Evolutionary conservation across 164 flowering plant species (phyloP).

Genomic region (Dillenia turbinata): DNA sequence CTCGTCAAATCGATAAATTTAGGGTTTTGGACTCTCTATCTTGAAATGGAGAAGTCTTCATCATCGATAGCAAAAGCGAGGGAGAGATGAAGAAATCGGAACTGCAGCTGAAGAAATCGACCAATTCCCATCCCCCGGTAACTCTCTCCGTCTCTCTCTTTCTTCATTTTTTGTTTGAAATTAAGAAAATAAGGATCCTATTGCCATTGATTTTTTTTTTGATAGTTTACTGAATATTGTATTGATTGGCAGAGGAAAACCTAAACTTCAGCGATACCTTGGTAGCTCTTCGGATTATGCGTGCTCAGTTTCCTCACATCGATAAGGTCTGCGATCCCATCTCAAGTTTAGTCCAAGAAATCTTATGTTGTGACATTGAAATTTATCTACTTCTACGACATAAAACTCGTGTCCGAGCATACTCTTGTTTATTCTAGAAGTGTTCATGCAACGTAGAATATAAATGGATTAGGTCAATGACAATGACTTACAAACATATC

Average conservation of each 20-base stretch:
- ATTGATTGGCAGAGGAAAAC: slow-evolving; percentile 41
- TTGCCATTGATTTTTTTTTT: background rate
- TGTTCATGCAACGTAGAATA: too few relatives aligned
- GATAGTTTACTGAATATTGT: background rate
- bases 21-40: background rate
- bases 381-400: too few relatives aligned
- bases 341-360: too few relatives aligned
- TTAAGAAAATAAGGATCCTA: too few relatives aligned
- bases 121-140: slow-evolving; percentile 16
- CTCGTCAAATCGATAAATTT: too few relatives aligned
- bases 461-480: too few relatives aligned
- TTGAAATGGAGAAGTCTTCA: slow-evolving; percentile 12
- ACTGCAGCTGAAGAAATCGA: slow-evolving; percentile 7
- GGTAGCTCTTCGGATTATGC: slow-evolving; percentile 83
- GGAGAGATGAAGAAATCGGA: slow-evolving; percentile 18
- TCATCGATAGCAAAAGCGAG: slow-evolving; percentile 19
- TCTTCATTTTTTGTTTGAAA: too few relatives aligned
- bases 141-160: background rate
- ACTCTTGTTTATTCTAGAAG: too few relatives aligned
- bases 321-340: slow-evolving; percentile 47
- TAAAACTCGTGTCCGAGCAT: too few relatives aligned
- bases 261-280: slow-evolving; percentile 73
- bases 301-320: slow-evolving; percentile 73
- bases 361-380: too few relatives aligned
- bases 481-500: too few relatives aligned